Conservation (phyloP, 2,329 filamentous ascomycete species). For the Trichophyton schoenleinii region DNA sequence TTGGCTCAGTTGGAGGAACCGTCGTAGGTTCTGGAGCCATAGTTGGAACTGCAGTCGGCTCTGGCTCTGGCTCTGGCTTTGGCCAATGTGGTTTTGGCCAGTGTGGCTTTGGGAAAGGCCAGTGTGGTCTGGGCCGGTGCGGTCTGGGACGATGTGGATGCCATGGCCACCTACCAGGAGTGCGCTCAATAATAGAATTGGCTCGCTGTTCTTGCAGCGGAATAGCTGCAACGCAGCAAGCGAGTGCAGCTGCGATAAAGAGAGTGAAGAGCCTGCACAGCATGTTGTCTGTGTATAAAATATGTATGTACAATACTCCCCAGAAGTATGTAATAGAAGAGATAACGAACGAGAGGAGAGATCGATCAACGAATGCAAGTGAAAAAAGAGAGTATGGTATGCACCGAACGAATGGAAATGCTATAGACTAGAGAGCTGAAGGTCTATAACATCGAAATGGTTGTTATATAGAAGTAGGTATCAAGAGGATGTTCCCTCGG, state of each 20-base stretch:
- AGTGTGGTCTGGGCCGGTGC: background rate
- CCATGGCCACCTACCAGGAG: background rate
- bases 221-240: background rate
- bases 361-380: background rate
- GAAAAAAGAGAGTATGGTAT: background rate
- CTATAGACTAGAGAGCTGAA: background rate
- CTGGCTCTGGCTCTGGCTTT: background rate
- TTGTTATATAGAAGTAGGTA: background rate
- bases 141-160: background rate
- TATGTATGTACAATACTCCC: slow-evolving; percentile 3
- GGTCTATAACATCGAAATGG: background rate
- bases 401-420: background rate
- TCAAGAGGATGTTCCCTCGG: background rate
- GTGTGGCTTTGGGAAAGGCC: background rate
- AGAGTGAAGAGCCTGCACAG: slow-evolving; percentile 4
- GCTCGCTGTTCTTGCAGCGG: background rate
- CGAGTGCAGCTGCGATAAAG: slow-evolving; percentile 1
- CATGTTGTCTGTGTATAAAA: background rate
- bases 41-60: background rate
- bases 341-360: background rate
- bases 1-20: background rate
- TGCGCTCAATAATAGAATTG: background rate
- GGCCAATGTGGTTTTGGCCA: background rate
- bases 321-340: background rate
- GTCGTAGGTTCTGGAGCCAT: background rate